phyloP scores from a whole-genome alignment of 306 rosid genomes.

The Glycyrrhiza uralensis region DNA sequence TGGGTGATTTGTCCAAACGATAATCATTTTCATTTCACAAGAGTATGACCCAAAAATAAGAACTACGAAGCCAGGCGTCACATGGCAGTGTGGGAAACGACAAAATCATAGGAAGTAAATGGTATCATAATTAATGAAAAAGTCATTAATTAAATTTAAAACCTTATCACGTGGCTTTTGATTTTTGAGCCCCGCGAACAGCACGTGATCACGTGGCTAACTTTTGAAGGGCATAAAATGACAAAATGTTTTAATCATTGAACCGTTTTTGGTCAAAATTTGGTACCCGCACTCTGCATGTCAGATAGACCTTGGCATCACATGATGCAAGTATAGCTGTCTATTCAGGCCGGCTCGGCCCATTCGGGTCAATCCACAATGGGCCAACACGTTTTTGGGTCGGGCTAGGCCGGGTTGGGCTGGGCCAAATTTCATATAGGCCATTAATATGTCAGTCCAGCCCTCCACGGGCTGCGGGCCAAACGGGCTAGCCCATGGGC shows the following conservation, averaged over 20 bases:
- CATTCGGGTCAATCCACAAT: too few species aligned
- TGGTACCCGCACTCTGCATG: neutral
- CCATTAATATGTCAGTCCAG: too few species aligned
- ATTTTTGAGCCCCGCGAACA: conserved; percentile 20
- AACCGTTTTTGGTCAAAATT: conserved; percentile 16
- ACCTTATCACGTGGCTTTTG: conserved; percentile 24
- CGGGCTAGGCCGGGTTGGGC: too few species aligned
- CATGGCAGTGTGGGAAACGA: neutral
- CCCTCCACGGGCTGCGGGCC: too few species aligned
- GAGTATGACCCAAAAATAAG: neutral
- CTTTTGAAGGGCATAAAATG: neutral
- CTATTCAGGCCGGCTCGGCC: too few species aligned
- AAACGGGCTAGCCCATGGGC: too few species aligned
- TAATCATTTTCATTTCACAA: neutral
- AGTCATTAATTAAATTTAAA: neutral
- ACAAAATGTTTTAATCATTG: neutral
- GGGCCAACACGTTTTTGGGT: too few species aligned
- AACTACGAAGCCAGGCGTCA: neutral
- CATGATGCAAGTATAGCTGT: too few species aligned
- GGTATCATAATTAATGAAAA: neutral
- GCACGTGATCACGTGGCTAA: conserved; percentile 46
- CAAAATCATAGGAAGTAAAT: conserved; percentile 5
- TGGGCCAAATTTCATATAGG: too few species aligned
- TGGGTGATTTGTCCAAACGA: neutral
- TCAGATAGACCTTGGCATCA: neutral